Base-by-base conservation (phyloP, 257 asterid genomes). In the Oldenlandia corymbosa region DNA sequence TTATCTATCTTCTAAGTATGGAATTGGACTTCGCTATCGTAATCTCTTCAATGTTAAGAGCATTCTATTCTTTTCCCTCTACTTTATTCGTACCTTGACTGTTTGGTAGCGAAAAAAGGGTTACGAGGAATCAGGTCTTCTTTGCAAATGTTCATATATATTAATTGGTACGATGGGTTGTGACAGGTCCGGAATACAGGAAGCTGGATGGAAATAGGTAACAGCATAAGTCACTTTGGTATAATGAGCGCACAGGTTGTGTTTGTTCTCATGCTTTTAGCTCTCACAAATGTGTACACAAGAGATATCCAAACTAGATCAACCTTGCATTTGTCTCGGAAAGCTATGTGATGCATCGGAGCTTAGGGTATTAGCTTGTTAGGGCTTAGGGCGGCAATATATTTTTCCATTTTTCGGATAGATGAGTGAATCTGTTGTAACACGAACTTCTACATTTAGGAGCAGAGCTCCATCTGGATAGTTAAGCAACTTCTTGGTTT, bases 171-270 rank as follows among this genome's bases (percentile, higher is more conserved):
- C 3, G 53, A 45, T 60, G 64, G 55, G n/a, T n/a, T n/a, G 41
- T 71, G n/a, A 68, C 78, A 91, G 97, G 99, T 87, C 43, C 81
- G 67, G 53, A 93, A 93, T 58, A 90, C 90, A 1, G 99, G 99
- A 65, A 90, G 99, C 80, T 93, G 97, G 99, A 93, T 93, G 97
- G 99, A 93, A 76, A 93, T 93, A 20, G 99, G 99, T 1, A 93
- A 93, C 88, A 89, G 86, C 84, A 93, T 93, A 5, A 93, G 99
- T 82, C 97, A 93, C 83, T 93, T 90, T 23, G 97, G 99, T 10
- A 93, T 87, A 56, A 87, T 93, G 99, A 93, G 99, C 63, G 97
- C 97, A 34, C 97, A 90, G 68, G 99, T 93, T 20, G 99, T 90
- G 71, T 90, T 90, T 47, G 97, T 90, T 62, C 88, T 90, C 7